Evolutionary conservation across 1,284 basidiomycete species (phyloP).

Genomic region (Cronartium ribicola): DNA sequence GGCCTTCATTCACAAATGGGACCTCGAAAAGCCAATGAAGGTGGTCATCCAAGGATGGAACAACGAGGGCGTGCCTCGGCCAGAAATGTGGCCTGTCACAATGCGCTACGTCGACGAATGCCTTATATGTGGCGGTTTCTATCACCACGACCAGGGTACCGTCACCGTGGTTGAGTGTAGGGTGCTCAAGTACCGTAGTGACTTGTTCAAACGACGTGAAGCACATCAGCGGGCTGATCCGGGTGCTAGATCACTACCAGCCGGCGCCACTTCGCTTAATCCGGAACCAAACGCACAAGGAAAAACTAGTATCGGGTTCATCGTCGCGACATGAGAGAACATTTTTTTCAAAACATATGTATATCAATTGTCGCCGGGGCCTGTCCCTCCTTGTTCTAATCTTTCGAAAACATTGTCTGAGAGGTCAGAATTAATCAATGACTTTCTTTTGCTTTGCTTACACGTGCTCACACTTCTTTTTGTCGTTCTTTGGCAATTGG

Average conservation of each 20-base stretch:
- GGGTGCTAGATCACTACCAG: no score
- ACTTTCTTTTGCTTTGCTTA: background rate
- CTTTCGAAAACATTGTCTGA: background rate
- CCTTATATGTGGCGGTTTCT: slow-evolving; percentile 1
- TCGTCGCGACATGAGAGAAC: background rate
- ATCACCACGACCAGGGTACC: background rate
- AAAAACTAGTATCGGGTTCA: slow-evolving; percentile 6
- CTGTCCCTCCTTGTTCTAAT: background rate
- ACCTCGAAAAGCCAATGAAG: slow-evolving; percentile 2
- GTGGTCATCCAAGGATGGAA: slow-evolving; percentile 5
- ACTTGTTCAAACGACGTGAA: background rate
- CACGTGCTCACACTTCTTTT: background rate
- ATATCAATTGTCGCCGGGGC: no score
- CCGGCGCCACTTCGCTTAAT: background rate
- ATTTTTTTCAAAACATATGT: no score
- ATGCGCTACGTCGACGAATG: slow-evolving; percentile 7
- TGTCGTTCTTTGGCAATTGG: background rate
- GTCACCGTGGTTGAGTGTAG: background rate
- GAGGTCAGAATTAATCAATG: background rate
- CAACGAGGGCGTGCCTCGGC: background rate
- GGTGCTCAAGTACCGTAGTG: background rate
- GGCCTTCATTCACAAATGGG: background rate
- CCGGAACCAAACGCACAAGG: background rate
- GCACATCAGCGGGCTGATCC: background rate
- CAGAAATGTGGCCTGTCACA: background rate